phyloP scores from a whole-genome alignment of 2,329 filamentous ascomycete genomes.

The Colletotrichum scovillei region DNA sequence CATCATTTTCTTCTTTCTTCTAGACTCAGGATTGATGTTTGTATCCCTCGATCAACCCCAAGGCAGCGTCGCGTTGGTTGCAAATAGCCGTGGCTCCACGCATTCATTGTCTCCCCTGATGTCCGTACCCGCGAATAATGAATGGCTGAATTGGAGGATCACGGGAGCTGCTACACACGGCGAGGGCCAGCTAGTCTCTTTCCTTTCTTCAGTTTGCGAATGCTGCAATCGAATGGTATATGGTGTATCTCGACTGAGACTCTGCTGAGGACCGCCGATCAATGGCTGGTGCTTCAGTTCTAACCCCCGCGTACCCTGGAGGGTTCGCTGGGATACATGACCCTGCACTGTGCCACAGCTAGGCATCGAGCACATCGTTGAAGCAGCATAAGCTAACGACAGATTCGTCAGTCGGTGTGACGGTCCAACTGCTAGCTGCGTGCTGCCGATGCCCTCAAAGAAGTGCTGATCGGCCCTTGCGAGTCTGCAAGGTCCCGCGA shows the following conservation, averaged over 20 bases:
- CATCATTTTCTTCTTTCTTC: background rate
- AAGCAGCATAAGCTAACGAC: constrained; percentile 29
- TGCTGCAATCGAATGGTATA: constrained; percentile 5
- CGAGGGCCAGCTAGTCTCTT: background rate
- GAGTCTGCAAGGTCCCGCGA: constrained; percentile 33
- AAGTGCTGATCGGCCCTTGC: constrained; percentile 20
- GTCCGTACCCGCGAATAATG: background rate
- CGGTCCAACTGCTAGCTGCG: constrained; percentile 28
- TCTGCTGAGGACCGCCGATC: constrained; percentile 6
- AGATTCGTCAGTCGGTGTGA: constrained; percentile 34
- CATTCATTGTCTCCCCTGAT: background rate
- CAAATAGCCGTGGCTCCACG: constrained; percentile 9
- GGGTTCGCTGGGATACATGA: constrained; percentile 17
- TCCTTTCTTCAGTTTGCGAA: background rate
- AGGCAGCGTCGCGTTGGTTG: constrained; percentile 8
- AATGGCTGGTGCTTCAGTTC: background rate
- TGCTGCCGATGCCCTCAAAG: constrained; percentile 7
- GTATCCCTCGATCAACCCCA: background rate
- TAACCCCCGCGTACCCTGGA: background rate
- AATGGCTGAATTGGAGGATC: background rate
- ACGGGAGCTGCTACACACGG: background rate
- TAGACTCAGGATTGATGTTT: background rate
- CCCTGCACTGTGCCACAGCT: background rate
- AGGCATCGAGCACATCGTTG: constrained; percentile 17
- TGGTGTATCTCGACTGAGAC: constrained; percentile 13